A percentile compares a stretch with the other conserved stretches of the same genome.
Conservation (phyloP, 2,329 filamentous ascomycete species). For the Coniochaeta hoffmannii region DNA sequence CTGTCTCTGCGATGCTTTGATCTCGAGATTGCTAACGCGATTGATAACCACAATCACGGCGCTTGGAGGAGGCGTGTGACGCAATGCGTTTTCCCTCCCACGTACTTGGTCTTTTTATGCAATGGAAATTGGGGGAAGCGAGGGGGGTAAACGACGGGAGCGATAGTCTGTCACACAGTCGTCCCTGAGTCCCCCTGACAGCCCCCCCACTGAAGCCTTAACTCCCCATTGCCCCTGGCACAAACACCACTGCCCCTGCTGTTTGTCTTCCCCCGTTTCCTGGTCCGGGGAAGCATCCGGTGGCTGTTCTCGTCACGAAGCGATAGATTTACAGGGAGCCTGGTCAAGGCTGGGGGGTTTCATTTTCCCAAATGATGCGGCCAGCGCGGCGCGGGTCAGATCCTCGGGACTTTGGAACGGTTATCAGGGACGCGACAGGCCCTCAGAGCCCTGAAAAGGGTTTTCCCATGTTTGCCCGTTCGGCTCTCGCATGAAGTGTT, state of each 20-base stretch:
- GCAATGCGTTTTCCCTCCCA: not conserved
- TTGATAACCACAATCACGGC: not conserved
- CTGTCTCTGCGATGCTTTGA: not conserved
- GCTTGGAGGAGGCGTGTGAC: not conserved
- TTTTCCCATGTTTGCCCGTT: not conserved
- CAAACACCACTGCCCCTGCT: slow-evolving; percentile 2
- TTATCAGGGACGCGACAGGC: not conserved
- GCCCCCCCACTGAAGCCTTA: not conserved
- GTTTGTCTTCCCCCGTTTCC: not conserved
- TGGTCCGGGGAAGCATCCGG: slow-evolving; percentile 2
- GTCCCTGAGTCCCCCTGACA: no score
- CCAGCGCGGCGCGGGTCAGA: not conserved
- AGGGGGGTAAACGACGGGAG: not conserved
- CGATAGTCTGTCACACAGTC: not conserved
- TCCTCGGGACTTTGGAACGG: not conserved
- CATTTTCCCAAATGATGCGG: not conserved
- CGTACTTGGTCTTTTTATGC: not conserved
- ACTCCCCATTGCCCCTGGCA: not conserved
- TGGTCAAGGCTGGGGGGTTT: not conserved
- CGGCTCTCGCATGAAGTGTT: not conserved
- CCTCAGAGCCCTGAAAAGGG: not conserved
- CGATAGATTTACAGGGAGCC: not conserved
- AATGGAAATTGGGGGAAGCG: not conserved
- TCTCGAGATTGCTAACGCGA: not conserved
- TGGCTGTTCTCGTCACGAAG: slow-evolving; percentile 1